Evolutionary conservation across 805 yeast species (phyloP), one percentile per base, ranked within the genome.

Genomic region (Metschnikowia cerradonensis): DNA sequence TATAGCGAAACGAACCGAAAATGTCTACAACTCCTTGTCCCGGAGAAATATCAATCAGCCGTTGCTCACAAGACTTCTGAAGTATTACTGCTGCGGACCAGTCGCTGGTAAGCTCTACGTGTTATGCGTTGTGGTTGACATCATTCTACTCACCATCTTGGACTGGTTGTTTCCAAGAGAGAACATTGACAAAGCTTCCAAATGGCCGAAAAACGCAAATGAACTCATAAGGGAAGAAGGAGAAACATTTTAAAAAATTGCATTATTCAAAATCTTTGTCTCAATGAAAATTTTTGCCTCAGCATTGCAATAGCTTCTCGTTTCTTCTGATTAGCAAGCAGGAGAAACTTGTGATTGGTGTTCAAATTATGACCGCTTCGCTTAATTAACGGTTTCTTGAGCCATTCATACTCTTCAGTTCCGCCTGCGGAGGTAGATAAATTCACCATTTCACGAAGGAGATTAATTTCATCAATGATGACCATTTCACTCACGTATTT

Each of bases 81-180:
- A 82, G 48, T 84, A 83, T 59, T 85, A 87, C 63, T 75, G 76
- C 41, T 81, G 90, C 62, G 91, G 91, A 0, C 77, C 84, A 0
- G 86, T 95, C 82, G 96, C 96, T 0, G 97, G 96, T 1, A 82
- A 84, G 55, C 74, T 94, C 50, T 91, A 84, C 65, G 86, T 87
- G 0, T 65, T 94, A 31, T 87, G 96, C 63, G 84, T 84, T 19
- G 82, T 90, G 22, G 89, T 89, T 2, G 98, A 94, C 68, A 77
- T 85, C 32, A 75, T 90, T 44, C 56, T 94, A 3, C 78, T 76
- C 49, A 66, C 75, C 36, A 45, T 89, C 2, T 70, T 94, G 53
- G 94, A 90, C 57, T 81, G 81, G 78, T 62, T 81, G 41, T 85
- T 78, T 60, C 98, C 98, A 0, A 70, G 76, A 15, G 74, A 71